Evolutionary conservation across 2,329 filamentous ascomycete genomes (phyloP).

Genomic region (Zymoseptoria tritici): DNA sequence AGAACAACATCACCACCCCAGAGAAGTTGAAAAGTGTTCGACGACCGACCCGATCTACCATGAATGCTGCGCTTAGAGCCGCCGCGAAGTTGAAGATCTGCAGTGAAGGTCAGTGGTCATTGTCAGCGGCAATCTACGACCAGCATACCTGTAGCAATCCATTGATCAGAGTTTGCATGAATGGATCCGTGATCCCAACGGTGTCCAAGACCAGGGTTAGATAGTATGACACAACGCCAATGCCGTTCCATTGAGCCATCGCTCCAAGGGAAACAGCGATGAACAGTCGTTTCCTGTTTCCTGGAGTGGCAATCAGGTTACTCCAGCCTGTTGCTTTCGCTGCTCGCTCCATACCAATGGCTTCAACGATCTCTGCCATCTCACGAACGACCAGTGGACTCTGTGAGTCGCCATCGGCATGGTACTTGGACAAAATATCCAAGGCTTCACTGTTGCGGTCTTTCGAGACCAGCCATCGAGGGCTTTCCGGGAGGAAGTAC

Average conservation of each 20-base stretch:
- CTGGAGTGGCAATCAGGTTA: conserved; percentile 11
- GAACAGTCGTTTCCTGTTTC: conserved; percentile 32
- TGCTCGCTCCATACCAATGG: conserved; percentile 50
- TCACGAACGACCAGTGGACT: conserved; percentile 52
- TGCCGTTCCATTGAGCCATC: conserved; percentile 34
- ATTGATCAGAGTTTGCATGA: conserved; percentile 16
- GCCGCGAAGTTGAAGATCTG: conserved; percentile 11
- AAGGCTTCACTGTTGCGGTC: conserved; percentile 23
- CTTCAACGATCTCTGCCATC: conserved; percentile 53
- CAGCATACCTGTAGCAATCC: conserved; percentile 5
- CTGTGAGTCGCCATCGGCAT: conserved; percentile 37
- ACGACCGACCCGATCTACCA: conserved; percentile 12
- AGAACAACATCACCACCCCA: conserved; percentile 11
- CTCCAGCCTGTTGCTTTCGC: conserved; percentile 32
- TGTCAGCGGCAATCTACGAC: too few species aligned
- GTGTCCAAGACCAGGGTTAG: conserved; percentile 12
- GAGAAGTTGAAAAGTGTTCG: conserved; percentile 13
- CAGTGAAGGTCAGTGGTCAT: not conserved
- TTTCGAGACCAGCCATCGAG: conserved; percentile 20
- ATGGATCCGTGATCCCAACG: conserved; percentile 34
- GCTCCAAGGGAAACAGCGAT: conserved; percentile 31
- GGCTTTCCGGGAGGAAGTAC: conserved; percentile 13
- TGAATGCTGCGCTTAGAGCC: conserved; percentile 10
- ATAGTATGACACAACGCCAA: conserved; percentile 13
- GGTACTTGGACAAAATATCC: conserved; percentile 34